Evolutionary conservation across 176 grass and related monocot species (phyloP).

Genomic region (Oropetium thomaeum): DNA sequence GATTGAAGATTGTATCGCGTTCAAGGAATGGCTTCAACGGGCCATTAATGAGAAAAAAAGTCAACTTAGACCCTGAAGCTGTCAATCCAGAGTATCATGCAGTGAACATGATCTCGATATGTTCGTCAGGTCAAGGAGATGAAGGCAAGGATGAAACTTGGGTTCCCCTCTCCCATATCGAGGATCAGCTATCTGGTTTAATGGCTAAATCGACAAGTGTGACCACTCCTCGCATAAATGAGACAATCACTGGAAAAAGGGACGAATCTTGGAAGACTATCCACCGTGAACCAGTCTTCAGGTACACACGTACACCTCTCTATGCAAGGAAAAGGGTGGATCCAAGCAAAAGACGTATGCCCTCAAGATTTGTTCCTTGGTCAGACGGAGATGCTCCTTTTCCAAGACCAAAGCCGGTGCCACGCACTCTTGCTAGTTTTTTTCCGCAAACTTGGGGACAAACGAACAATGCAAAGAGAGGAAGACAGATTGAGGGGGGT

Average conservation of each 20-base stretch:
- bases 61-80: not conserved
- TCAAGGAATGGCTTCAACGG: not conserved
- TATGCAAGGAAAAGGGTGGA: accelerated
- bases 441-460: not conserved
- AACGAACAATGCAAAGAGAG: too few species aligned
- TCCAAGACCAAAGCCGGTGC: not conserved
- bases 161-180: not conserved
- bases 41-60: not conserved
- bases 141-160: not conserved
- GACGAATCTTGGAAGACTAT: too few species aligned
- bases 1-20: not conserved
- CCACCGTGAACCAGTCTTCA: too few species aligned
- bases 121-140: too few species aligned
- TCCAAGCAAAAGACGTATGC: not conserved
- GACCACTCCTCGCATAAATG: too few species aligned
- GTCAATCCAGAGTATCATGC: not conserved
- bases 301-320: too few species aligned
- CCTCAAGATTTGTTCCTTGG: not conserved
- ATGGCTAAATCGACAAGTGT: too few species aligned
- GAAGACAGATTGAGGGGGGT: too few species aligned
- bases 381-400: not conserved
- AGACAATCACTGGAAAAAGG: too few species aligned
- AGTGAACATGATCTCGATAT: not conserved
- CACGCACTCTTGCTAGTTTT: not conserved
- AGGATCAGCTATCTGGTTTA: not conserved